Conservation (phyloP, 305 asterid genomes). For the Striga hermonthica region DNA sequence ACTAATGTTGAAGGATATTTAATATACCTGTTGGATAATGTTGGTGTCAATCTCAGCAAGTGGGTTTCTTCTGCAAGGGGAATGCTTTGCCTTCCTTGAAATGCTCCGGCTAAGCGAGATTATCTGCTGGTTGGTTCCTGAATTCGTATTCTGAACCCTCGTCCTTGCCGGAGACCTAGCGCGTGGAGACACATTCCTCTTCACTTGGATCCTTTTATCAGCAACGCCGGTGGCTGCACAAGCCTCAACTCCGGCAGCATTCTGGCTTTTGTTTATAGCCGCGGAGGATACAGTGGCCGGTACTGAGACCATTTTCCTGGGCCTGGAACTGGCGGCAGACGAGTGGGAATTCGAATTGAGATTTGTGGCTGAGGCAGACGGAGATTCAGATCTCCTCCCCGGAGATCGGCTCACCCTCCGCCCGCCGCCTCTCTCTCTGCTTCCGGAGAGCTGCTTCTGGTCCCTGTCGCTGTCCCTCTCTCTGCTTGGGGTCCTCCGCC, state of each 20-base stretch:
- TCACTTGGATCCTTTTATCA: conserved; percentile 75
- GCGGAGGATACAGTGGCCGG: conserved; percentile 62
- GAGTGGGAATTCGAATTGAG: conserved; percentile 28
- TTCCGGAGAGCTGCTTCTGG: conserved; percentile 68
- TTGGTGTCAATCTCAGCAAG: conserved; percentile 70
- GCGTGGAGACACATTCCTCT: conserved; percentile 80
- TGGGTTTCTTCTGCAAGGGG: conserved; percentile 83
- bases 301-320: conserved; percentile 86
- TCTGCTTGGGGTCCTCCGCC: conserved; percentile 82
- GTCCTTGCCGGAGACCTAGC: conserved; percentile 76
- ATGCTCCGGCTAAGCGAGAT: conserved; percentile 80
- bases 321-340: conserved; percentile 47
- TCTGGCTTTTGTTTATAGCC: too few species aligned
- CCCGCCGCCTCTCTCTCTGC: conserved; percentile 65
- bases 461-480: too few species aligned
- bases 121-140: conserved; percentile 54
- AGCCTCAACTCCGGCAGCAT: conserved; percentile 37
- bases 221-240: conserved; percentile 34
- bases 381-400: conserved; percentile 87
- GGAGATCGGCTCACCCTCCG: conserved; percentile 95
- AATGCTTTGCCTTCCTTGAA: conserved; percentile 76
- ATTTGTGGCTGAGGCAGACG: conserved; percentile 38
- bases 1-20: too few species aligned
- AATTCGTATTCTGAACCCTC: conserved; percentile 42
- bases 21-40: conserved; percentile 48